phyloP scores from a whole-genome alignment of 2,329 filamentous ascomycete species.

The Incumbomyces lentus region DNA sequence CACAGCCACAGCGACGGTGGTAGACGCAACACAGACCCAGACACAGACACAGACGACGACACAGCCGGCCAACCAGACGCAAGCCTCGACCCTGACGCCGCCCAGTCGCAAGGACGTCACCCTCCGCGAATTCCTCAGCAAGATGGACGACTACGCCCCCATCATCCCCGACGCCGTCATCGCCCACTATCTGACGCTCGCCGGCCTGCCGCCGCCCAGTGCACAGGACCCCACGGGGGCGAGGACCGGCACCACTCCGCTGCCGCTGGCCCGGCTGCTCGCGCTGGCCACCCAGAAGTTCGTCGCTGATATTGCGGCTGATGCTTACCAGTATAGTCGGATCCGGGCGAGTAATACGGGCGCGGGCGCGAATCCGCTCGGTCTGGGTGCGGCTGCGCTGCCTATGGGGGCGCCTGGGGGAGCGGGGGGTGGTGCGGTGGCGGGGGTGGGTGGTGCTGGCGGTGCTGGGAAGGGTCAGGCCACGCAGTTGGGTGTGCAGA shows the following conservation, averaged over 20 bases:
- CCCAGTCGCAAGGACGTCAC: slow-evolving; percentile 84
- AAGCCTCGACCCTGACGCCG: slow-evolving; percentile 26
- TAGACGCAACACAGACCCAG: slow-evolving; percentile 8
- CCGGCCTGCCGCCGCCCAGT: slow-evolving; percentile 82
- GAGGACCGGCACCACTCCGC: slow-evolving; percentile 66
- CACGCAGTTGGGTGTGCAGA: slow-evolving; percentile 58
- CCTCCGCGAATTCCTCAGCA: slow-evolving; percentile 80
- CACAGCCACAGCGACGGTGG: neutral
- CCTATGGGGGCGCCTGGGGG: slow-evolving; percentile 35
- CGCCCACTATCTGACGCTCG: slow-evolving; percentile 93
- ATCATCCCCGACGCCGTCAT: slow-evolving; percentile 98
- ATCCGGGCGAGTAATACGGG: slow-evolving; percentile 85
- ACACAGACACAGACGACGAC: slow-evolving; percentile 1
- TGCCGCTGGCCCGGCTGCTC: slow-evolving; percentile 80
- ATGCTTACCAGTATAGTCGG: slow-evolving; percentile 94
- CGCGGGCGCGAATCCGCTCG: slow-evolving; percentile 84
- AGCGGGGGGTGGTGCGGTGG: slow-evolving; percentile 22
- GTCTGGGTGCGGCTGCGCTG: slow-evolving; percentile 44
- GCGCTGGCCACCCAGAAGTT: slow-evolving; percentile 99
- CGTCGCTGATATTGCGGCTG: slow-evolving; percentile 91
- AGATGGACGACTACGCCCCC: slow-evolving; percentile 97
- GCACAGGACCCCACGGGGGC: slow-evolving; percentile 62
- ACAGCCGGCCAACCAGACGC: slow-evolving; percentile 11
- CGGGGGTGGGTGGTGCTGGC: slow-evolving; percentile 31
- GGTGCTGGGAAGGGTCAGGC: slow-evolving; percentile 38